Evolutionary conservation across 306 rosid species (phyloP).

Genomic region (Benincasa hispida): DNA sequence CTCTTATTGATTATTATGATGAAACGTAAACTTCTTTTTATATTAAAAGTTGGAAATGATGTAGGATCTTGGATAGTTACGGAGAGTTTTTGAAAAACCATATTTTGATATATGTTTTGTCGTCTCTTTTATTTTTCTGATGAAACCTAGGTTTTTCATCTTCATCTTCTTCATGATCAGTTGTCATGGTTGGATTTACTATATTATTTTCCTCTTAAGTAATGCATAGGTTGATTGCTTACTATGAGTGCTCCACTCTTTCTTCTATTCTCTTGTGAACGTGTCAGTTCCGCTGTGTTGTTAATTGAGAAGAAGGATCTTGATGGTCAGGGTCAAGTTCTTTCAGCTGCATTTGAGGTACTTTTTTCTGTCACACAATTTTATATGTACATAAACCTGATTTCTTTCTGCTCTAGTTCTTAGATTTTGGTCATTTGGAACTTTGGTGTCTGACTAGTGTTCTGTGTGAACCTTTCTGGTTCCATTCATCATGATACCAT

Average conservation of each 20-base stretch:
- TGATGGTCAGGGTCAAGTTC: conserved; percentile 92
- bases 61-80: background rate
- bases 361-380: conserved; percentile 1
- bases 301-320: conserved; percentile 65
- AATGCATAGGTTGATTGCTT: background rate
- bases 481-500: background rate
- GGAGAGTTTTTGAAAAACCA: background rate
- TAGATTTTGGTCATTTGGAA: background rate
- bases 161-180: background rate
- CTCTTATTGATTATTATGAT: background rate
- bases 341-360: conserved; percentile 92
- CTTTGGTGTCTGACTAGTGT: background rate
- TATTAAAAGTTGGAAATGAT: background rate
- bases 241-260: background rate
- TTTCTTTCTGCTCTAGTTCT: background rate
- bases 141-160: background rate
- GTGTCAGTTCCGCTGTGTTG: conserved; percentile 58
- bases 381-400: background rate
- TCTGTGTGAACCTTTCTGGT: background rate
- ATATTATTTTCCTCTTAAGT: background rate
- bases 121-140: background rate
- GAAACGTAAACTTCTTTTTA: background rate
- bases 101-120: background rate
- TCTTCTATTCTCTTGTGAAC: background rate
- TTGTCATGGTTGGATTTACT: background rate